Evolutionary conservation across 208 protist genomes (phyloP), one percentile per base, ranked within the genome.

Genomic region (Trypanosoma avium): DNA sequence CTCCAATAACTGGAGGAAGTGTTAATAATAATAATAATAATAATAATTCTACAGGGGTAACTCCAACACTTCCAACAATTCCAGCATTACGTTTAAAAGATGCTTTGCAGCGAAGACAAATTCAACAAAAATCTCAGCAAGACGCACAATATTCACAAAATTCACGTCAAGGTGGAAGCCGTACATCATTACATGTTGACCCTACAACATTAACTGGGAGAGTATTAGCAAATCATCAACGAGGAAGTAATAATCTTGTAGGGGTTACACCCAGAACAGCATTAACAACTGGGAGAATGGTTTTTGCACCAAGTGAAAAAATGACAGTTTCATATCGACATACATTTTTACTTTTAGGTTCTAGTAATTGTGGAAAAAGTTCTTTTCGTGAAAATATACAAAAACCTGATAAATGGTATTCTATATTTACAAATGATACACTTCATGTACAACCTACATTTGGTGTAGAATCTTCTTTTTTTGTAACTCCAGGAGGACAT

Each of bases 261-360:
- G 50, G 53, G 15, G 32, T 52, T 30, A 67, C 59, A n/a, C 47
- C 61, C 12, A 43, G 58, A 19, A 53, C 55, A 7, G 32, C 48
- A 32, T 24, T 30, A 29, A 29, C 60, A 3, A 45, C 59, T 15
- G 43, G 60, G 19, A 29, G 33, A 42, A 13, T 55, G 45, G 30
- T 55, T 3, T 32, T 64, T 36, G 22, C 32, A 35, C 32, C 53
- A 12, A 61, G 38, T 8, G 74, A 75, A 10, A 53, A 73, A n/a
- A 21, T 61, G 4, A 53, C 40, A 3, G 78, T 86, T 40, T 58
- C 84, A 0, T 79, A 79, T 19, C 82, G 75, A 17, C 84, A 95
- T 75, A 92, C 81, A n/a, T 68, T 93, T 36, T 67, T 91, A 27
- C 79, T 92, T 45, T 21, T 95, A 0, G 89, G 89, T 1, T 56